These are phyloP conservation scores for Leishmania braziliensis DNA, from an alignment of 208 protist genomes.

Conservation along the genomic window DNA sequence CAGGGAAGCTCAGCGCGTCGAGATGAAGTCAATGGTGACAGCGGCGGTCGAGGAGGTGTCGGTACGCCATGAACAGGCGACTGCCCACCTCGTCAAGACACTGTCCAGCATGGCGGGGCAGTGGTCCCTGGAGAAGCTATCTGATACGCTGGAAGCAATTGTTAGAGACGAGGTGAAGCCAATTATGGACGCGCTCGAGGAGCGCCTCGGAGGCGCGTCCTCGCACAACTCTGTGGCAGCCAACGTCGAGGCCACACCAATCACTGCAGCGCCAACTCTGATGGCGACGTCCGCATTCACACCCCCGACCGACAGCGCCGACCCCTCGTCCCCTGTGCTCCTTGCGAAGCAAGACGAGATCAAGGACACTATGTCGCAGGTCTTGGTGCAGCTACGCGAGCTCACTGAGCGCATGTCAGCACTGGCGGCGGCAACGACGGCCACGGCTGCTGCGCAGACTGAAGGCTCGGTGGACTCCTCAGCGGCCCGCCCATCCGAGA, in stretches of 20 bases:
- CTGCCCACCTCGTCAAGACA: constrained; percentile 57
- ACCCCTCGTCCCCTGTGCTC: background rate
- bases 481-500: background rate
- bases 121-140: constrained; percentile 63
- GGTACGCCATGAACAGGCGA: constrained; percentile 67
- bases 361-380: constrained; percentile 4
- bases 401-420: constrained; percentile 17
- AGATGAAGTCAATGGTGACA: constrained; percentile 57
- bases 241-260: background rate
- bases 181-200: constrained; percentile 47
- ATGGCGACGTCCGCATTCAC: background rate
- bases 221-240: background rate
- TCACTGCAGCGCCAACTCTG: background rate
- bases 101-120: constrained; percentile 58
- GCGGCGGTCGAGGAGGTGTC: constrained; percentile 67
- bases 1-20: constrained; percentile 32
- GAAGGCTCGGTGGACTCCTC: background rate
- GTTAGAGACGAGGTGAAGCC: constrained; percentile 40
- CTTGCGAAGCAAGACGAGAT: constrained; percentile 8
- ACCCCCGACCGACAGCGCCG: background rate
- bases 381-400: constrained; percentile 19
- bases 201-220: constrained; percentile 6
- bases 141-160: constrained; percentile 52
- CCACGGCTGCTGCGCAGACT: background rate
- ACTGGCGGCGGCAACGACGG: background rate